A percentile compares a stretch with the other conserved stretches of the same genome.
These are phyloP conservation scores for Aureobasidium melanogenum DNA, from an alignment of 2,329 filamentous ascomycete genomes.

Conservation along the genomic window DNA sequence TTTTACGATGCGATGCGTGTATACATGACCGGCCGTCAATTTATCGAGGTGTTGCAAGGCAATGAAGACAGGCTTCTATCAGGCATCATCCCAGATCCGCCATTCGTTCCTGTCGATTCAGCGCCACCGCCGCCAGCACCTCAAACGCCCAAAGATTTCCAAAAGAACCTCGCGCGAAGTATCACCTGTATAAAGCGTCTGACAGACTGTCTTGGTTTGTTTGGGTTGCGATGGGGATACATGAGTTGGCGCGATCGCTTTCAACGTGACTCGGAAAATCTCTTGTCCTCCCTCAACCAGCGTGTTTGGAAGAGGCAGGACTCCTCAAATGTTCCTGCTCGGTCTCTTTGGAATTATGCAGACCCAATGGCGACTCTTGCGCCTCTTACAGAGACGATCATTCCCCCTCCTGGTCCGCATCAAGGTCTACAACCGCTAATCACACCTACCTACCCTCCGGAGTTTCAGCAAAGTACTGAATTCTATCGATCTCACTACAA, in stretches of 20 bases:
- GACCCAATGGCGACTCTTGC: not conserved
- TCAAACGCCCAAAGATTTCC: constrained; percentile 22
- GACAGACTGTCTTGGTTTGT: constrained; percentile 35
- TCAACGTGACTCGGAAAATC: constrained; percentile 33
- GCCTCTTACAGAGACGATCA: not conserved
- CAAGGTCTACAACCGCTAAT: constrained; percentile 2
- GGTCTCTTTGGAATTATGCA: not conserved
- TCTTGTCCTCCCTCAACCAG: constrained; percentile 34
- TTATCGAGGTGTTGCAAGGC: constrained; percentile 48
- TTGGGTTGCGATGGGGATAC: constrained; percentile 41
- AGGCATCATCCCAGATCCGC: constrained; percentile 31
- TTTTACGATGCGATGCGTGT: constrained; percentile 82
- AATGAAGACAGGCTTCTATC: constrained; percentile 40
- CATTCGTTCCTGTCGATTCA: constrained; percentile 30
- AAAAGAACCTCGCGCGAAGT: constrained; percentile 31
- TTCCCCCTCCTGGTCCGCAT: not conserved
- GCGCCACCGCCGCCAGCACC: constrained; percentile 26
- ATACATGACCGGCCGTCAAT: constrained; percentile 57
- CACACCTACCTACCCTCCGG: constrained; percentile 9
- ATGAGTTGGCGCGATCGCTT: constrained; percentile 43
- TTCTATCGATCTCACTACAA: constrained; percentile 1
- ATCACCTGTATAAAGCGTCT: constrained; percentile 41
- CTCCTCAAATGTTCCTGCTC: not conserved
- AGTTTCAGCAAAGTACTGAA: constrained; percentile 5
- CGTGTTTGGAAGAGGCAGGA: constrained; percentile 25